phyloP scores from a whole-genome alignment of 164 flowering plant species.

The Hamamelis virginiana region DNA sequence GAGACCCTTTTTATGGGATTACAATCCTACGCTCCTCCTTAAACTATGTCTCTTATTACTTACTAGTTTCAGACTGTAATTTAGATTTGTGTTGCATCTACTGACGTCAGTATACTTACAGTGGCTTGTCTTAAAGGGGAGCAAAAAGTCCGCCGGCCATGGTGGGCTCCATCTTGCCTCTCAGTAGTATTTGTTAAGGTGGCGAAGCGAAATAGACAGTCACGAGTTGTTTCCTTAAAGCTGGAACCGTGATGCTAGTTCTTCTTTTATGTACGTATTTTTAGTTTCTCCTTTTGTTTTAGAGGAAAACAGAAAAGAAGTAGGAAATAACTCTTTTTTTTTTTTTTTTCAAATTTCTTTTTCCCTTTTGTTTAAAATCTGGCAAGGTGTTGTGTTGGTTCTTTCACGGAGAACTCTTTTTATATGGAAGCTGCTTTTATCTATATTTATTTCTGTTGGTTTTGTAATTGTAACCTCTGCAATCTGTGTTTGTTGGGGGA shows the following conservation, averaged over 20 bases:
- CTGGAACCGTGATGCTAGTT: constrained; percentile 67
- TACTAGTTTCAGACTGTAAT: background rate
- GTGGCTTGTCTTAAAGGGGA: constrained; percentile 98
- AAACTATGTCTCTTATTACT: no score
- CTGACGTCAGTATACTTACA: constrained; percentile 25
- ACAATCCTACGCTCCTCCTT: no score
- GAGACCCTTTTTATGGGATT: no score
- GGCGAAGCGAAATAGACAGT: constrained; percentile 88
- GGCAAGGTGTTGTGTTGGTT: constrained; percentile 19
- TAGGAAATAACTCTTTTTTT: constrained; percentile 13
- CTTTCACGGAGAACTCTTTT: constrained; percentile 23
- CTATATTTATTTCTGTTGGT: constrained; percentile 12
- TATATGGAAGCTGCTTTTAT: constrained; percentile 6
- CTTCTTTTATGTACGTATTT: constrained; percentile 17
- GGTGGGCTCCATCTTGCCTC: constrained; percentile 99
- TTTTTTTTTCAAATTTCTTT: constrained; percentile 11
- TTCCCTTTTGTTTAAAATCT: background rate
- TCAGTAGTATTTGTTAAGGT: constrained; percentile 67
- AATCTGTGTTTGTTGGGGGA: constrained; percentile 13
- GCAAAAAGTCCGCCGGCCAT: constrained; percentile 89
- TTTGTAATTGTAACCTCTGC: constrained; percentile 5
- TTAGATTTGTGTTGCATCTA: background rate
- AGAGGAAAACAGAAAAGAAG: constrained; percentile 12
- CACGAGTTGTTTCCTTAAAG: constrained; percentile 90
- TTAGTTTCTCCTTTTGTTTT: constrained; percentile 13